Conservation (phyloP, 441 rosid genomes). For the Euphorbia celastroides region DNA sequence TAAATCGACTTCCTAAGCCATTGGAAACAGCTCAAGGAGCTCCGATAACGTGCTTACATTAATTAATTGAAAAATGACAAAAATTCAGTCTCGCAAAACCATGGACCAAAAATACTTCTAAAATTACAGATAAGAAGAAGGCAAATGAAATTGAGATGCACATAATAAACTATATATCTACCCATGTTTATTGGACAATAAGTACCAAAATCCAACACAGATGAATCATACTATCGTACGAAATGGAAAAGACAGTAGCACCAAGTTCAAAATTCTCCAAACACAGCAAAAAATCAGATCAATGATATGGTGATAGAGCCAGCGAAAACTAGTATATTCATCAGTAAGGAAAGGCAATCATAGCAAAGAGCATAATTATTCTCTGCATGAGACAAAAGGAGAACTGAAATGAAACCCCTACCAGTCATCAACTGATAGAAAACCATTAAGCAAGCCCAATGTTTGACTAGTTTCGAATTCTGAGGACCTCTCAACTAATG, state of each 20-base stretch:
- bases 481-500: constrained; percentile 66
- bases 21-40: background rate
- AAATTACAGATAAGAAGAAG: background rate
- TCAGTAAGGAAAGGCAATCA: no score
- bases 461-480: constrained; percentile 92
- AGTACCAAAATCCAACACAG: background rate
- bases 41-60: background rate
- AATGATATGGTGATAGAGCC: background rate
- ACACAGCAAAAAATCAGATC: background rate
- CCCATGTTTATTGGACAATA: background rate
- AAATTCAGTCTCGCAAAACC: background rate
- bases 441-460: constrained; percentile 91
- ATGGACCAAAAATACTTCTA: background rate
- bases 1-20: background rate
- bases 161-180: background rate
- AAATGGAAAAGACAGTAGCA: background rate
- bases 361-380: no score
- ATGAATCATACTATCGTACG: background rate
- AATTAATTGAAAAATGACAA: background rate
- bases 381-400: background rate
- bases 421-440: constrained; percentile 98
- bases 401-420: constrained; percentile 28
- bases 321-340: background rate
- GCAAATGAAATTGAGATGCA: background rate
- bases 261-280: background rate